Percentiles rank a stretch among this genome's conserved stretches.
phyloP scores from a whole-genome alignment of 2,329 filamentous ascomycete species.

The Seiridium cupressi region DNA sequence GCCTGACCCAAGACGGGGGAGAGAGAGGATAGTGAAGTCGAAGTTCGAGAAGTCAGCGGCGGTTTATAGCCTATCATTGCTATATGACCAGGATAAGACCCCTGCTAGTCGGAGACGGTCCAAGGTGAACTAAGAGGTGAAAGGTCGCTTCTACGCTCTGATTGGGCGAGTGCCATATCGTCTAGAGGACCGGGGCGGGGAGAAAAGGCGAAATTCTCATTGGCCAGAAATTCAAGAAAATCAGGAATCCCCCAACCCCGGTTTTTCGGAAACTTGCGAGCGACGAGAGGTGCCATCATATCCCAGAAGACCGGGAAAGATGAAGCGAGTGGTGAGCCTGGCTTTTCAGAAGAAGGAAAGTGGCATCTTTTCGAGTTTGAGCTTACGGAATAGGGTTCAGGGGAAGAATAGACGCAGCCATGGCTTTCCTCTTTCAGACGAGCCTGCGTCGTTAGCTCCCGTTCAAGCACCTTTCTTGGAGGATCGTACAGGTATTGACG shows the following conservation, averaged over 20 bases:
- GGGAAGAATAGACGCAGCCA: neutral
- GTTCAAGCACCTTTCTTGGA: neutral
- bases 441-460: neutral
- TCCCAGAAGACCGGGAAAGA: neutral
- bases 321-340: neutral
- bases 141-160: constrained; percentile 3
- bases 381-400: constrained; percentile 1
- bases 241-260: neutral
- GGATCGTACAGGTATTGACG: neutral
- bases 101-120: constrained; percentile 11
- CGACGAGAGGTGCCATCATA: neutral
- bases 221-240: constrained; percentile 5
- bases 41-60: constrained; percentile 2
- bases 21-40: neutral
- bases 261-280: neutral
- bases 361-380: constrained; percentile 1
- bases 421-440: neutral
- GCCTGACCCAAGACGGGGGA: constrained; percentile 6
- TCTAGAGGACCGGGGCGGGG: neutral
- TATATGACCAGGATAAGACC: constrained; percentile 1
- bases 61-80: constrained; percentile 12
- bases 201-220: constrained; percentile 5
- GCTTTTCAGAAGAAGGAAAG: neutral
- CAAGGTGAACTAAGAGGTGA: constrained; percentile 6
- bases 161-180: neutral